Evolutionary conservation across 2,329 filamentous ascomycete genomes (phyloP).

Genomic region (Rutstroemia sp.): DNA sequence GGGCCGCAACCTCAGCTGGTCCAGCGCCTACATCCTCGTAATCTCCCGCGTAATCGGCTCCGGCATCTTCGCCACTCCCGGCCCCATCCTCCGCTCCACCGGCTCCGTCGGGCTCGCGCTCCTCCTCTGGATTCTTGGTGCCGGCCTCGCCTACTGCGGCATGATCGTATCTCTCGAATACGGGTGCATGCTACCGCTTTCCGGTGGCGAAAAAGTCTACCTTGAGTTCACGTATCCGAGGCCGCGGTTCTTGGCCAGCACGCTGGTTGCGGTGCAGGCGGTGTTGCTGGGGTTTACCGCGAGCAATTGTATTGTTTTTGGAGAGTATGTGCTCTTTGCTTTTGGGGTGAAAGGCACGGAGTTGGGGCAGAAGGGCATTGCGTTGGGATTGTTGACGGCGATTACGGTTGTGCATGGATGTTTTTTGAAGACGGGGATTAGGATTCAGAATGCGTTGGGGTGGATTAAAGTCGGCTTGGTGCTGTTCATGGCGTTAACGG

Average conservation of each 20-base stretch:
- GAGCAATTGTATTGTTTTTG: slow-evolving; percentile 45
- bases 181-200: slow-evolving; percentile 38
- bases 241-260: slow-evolving; percentile 45
- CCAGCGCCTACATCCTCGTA: slow-evolving; percentile 24
- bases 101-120: slow-evolving; percentile 54
- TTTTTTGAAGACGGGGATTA: slow-evolving; percentile 49
- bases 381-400: slow-evolving; percentile 42
- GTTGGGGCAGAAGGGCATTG: slow-evolving; percentile 41
- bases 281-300: slow-evolving; percentile 44
- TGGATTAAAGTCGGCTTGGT: slow-evolving; percentile 57
- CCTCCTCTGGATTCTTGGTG: slow-evolving; percentile 46
- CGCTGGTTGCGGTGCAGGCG: slow-evolving; percentile 43
- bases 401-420: slow-evolving; percentile 54
- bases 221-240: slow-evolving; percentile 45
- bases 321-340: slow-evolving; percentile 43
- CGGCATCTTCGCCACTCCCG: slow-evolving; percentile 40
- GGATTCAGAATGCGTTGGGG: slow-evolving; percentile 53
- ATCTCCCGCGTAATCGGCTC: slow-evolving; percentile 26
- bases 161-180: slow-evolving; percentile 40
- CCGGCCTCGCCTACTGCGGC: slow-evolving; percentile 36
- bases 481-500: slow-evolving; percentile 53
- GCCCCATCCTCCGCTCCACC: slow-evolving; percentile 56
- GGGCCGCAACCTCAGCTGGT: slow-evolving; percentile 36
- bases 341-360: slow-evolving; percentile 33
- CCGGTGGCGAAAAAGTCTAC: slow-evolving; percentile 46